Evolutionary conservation across 768 basidiomycete genomes (phyloP), one percentile per base, ranked within the genome.

Genomic region (Tulasnella sp.): DNA sequence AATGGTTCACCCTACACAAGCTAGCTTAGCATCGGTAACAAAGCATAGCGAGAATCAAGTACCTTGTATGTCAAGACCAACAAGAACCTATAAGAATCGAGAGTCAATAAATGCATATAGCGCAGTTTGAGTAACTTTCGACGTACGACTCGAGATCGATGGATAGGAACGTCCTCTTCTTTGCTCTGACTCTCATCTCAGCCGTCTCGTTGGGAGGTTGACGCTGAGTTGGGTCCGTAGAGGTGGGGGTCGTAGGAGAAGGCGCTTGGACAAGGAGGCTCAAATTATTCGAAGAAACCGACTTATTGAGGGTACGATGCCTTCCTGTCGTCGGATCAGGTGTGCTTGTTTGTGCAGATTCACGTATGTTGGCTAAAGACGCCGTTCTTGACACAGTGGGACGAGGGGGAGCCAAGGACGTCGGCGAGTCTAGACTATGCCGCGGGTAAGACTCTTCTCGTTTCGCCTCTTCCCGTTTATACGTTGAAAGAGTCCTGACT

Each of bases 161-260:
- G 12, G 14, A 57, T 32, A 46, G 39, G 40, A 58, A 58, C 12
- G 59, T 56, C 14, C 53, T 31, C 32, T 55, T 58, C 42, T 55
- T 34, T 29, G 42, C 41, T 8, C 49, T 39, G 14, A 46, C 54
- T 34, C 82, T 85, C 85, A 87, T 87, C 65, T 84, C 81, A n/a
- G 78, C 77, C 2, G 84, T 83, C 64, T 86, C 85, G 25, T 76
- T 77, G 25, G 54, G 70, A 5, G 25, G 11, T 27, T 17, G 37
- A 49, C 17, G 49, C 7, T 19, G 29, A 6, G 29, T 32, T 12
- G n/a, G 23, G 39, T 39, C 34, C 21, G 9, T 4, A 35, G 37
- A 39, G 25, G 32, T 49, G 45, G 31, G 54, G 27, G 41, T 43
- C 32, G n/a, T 21, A 29, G 35, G 12, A 56, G 45, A 40, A 3